Evolutionary conservation across 108 stramenopile species (phyloP).

Genomic region (Skeletonema tropicum): DNA sequence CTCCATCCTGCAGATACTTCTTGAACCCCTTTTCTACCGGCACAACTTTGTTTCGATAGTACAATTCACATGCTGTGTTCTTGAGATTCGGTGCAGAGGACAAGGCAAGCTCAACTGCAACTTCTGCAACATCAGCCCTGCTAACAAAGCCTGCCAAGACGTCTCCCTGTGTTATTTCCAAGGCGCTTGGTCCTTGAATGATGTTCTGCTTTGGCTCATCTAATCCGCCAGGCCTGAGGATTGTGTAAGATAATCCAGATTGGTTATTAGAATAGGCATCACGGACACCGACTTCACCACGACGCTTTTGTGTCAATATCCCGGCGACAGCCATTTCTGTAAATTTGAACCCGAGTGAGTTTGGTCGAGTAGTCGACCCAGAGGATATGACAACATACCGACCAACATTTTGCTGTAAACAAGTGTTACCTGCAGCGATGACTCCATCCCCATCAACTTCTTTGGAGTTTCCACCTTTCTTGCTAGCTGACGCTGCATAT

Average conservation of each 20-base stretch:
- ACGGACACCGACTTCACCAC: slow-evolving; percentile 37
- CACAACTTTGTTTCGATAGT: slow-evolving; percentile 47
- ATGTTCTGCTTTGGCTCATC: slow-evolving; percentile 41
- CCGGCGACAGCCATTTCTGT: slow-evolving; percentile 48
- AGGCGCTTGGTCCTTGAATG: slow-evolving; percentile 30
- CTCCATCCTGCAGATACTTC: slow-evolving; percentile 26
- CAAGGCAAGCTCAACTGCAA: slow-evolving; percentile 39
- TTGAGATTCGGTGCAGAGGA: slow-evolving; percentile 28
- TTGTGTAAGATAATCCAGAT: slow-evolving; percentile 30
- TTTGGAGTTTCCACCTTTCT: slow-evolving; percentile 44
- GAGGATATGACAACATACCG: slow-evolving; percentile 56
- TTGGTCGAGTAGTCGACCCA: slow-evolving; percentile 48
- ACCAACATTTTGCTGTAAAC: slow-evolving; percentile 25
- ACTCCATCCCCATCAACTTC: slow-evolving; percentile 50
- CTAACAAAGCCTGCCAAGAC: slow-evolving; percentile 52
- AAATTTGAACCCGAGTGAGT: slow-evolving; percentile 49
- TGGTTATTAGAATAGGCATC: slow-evolving; percentile 25
- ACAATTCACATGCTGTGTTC: slow-evolving; percentile 52
- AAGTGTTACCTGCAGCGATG: slow-evolving; percentile 42
- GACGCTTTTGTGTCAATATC: slow-evolving; percentile 52
- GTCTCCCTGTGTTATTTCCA: slow-evolving; percentile 63
- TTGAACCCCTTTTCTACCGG: slow-evolving; percentile 39
- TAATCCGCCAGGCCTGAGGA: slow-evolving; percentile 59
- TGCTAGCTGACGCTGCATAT: slow-evolving; percentile 61
- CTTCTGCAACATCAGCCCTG: slow-evolving; percentile 58